phyloP scores from a whole-genome alignment of 495 filamentous ascomycete genomes.

The Aspergillus bertholletiae region DNA sequence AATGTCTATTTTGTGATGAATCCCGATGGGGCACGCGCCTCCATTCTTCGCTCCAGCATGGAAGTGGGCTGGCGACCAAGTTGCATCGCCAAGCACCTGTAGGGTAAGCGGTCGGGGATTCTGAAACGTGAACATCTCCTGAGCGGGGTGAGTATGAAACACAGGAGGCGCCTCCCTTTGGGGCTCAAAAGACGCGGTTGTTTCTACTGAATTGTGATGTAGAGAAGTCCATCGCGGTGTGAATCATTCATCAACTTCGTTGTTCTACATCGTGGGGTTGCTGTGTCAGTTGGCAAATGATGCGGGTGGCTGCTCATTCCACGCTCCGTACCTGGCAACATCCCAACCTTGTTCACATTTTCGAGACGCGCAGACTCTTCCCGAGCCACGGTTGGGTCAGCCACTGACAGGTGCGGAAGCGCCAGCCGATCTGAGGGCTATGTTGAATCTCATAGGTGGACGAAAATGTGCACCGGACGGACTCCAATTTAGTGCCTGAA shows the following conservation, averaged over 20 bases:
- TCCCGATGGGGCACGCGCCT: neutral
- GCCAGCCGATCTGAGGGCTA: neutral
- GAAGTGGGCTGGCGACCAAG: neutral
- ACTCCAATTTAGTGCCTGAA: neutral
- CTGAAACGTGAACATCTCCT: constrained; percentile 3
- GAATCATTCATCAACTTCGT: neutral
- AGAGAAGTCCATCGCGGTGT: neutral
- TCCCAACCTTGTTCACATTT: neutral
- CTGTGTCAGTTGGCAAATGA: too few species aligned
- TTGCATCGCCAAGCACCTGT: neutral
- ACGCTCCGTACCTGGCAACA: neutral
- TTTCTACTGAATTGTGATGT: neutral
- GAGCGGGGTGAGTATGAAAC: neutral
- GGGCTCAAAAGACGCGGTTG: neutral
- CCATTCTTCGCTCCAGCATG: constrained; percentile 3
- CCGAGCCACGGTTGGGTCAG: neutral
- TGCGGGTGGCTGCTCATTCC: too few species aligned
- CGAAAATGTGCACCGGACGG: neutral
- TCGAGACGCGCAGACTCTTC: neutral
- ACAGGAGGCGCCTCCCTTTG: constrained; percentile 1
- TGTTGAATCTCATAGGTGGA: neutral
- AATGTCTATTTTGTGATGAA: neutral
- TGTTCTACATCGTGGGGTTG: neutral
- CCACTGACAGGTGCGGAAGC: neutral
- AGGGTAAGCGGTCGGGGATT: neutral